phyloP scores from a whole-genome alignment of 2,329 filamentous ascomycete genomes.

The Nannizziopsis barbatae region DNA sequence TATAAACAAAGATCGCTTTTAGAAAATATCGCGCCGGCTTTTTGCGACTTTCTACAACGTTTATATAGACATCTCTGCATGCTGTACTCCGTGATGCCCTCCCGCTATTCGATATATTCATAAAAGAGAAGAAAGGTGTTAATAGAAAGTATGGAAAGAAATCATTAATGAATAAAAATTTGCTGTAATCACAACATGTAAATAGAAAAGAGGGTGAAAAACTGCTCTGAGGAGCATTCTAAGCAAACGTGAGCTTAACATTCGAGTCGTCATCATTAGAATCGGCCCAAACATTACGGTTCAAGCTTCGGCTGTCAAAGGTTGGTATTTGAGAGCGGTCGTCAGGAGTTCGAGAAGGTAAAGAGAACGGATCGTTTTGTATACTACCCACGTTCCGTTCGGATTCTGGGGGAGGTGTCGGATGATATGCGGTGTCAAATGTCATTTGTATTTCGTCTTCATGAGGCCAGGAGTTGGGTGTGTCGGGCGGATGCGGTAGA shows the following conservation, averaged over 20 bases:
- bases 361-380: not conserved
- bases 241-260: constrained; percentile 74
- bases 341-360: not conserved
- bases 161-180: constrained; percentile 4
- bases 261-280: constrained; percentile 63
- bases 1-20: no score
- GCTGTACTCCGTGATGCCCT: no score
- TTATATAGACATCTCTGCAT: no score
- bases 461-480: constrained; percentile 10
- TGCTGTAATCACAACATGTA: not conserved
- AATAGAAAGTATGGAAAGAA: not conserved
- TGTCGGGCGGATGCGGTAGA: not conserved
- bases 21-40: no score
- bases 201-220: constrained; percentile 8
- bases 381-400: not conserved
- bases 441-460: constrained; percentile 51
- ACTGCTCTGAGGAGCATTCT: not conserved
- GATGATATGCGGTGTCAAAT: constrained; percentile 54
- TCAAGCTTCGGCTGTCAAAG: constrained; percentile 6
- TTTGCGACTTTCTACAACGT: no score
- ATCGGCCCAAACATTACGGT: constrained; percentile 57
- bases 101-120: no score
- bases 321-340: not conserved
- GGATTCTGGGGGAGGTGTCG: constrained; percentile 19
- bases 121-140: no score